Evolutionary conservation across 495 filamentous ascomycete species (phyloP).

Genomic region (Penicillium lagena): DNA sequence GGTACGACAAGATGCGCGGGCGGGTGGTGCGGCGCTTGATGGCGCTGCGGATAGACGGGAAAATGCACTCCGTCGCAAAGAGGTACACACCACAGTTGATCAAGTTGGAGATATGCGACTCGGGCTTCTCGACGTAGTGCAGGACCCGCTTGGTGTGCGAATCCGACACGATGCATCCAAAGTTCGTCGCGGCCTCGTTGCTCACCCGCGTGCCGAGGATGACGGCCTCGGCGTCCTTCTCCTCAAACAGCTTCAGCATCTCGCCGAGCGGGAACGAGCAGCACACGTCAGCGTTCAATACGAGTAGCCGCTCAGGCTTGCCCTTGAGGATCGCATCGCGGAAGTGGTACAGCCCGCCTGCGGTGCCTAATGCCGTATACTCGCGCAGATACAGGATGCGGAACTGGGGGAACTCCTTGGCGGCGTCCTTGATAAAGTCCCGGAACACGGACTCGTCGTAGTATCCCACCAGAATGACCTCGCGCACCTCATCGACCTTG

Average conservation of each 20-base stretch:
- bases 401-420: conserved; percentile 79
- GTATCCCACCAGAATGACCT: conserved; percentile 97
- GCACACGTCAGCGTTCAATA: conserved; percentile 98
- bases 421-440: conserved; percentile 91
- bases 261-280: conserved; percentile 96
- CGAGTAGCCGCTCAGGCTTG: conserved; percentile 88
- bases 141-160: conserved; percentile 91
- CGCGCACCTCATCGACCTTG: conserved; percentile 86
- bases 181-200: conserved; percentile 91
- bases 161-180: conserved; percentile 96
- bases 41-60: conserved; percentile 88
- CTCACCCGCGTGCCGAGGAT: conserved; percentile 90
- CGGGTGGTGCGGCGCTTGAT: conserved; percentile 95
- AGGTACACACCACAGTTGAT: conserved; percentile 99
- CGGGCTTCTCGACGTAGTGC: conserved; percentile 99
- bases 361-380: conserved; percentile 94
- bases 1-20: conserved; percentile 86
- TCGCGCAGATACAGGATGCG: conserved; percentile 94
- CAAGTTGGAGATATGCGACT: conserved; percentile 95
- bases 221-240: conserved; percentile 94
- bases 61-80: conserved; percentile 90
- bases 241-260: conserved; percentile 90
- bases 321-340: conserved; percentile 98
- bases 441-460: conserved; percentile 96
- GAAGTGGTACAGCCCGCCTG: conserved; percentile 98